phyloP scores from a whole-genome alignment of 2,329 filamentous ascomycete species.

The Emergomyces orientalis region DNA sequence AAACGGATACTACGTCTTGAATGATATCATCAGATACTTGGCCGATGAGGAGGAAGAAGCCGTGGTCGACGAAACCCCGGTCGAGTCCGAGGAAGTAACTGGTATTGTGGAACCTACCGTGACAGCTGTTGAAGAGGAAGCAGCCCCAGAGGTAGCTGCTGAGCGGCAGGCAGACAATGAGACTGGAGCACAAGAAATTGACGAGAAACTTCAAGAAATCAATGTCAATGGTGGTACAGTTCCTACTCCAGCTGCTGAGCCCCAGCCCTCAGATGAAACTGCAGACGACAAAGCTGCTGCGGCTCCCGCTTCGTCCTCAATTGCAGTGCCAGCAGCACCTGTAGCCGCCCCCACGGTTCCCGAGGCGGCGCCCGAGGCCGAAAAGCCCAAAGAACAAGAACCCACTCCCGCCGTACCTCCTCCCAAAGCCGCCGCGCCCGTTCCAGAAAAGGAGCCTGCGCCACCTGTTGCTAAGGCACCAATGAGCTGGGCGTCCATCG shows the following conservation, averaged over 20 bases:
- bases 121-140: constrained; percentile 38
- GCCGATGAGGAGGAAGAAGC: constrained; percentile 63
- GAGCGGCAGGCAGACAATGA: constrained; percentile 31
- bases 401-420: constrained; percentile 48
- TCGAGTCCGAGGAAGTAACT: constrained; percentile 37
- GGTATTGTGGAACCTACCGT: constrained; percentile 24
- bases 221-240: constrained; percentile 39
- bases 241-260: constrained; percentile 19
- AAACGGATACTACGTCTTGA: constrained; percentile 95
- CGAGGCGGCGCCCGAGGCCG: constrained; percentile 37
- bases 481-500: constrained; percentile 57
- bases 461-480: constrained; percentile 43
- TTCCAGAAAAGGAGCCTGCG: constrained; percentile 45
- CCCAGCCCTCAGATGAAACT: constrained; percentile 23
- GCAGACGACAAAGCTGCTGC: constrained; percentile 25
- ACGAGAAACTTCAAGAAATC: constrained; percentile 66
- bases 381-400: constrained; percentile 57
- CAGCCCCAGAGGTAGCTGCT: constrained; percentile 31
- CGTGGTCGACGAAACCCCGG: constrained; percentile 33
- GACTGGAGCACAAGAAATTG: constrained; percentile 48
- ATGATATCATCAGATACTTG: constrained; percentile 95
- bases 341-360: constrained; percentile 7
- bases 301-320: constrained; percentile 26
- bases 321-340: constrained; percentile 7
- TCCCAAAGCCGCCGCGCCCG: constrained; percentile 32